Percentiles rank a stretch among this genome's conserved stretches.
These are phyloP conservation scores for Fonsecaea pedrosoi DNA, from an alignment of 2,329 filamentous ascomycete genomes.

Conservation along the genomic window DNA sequence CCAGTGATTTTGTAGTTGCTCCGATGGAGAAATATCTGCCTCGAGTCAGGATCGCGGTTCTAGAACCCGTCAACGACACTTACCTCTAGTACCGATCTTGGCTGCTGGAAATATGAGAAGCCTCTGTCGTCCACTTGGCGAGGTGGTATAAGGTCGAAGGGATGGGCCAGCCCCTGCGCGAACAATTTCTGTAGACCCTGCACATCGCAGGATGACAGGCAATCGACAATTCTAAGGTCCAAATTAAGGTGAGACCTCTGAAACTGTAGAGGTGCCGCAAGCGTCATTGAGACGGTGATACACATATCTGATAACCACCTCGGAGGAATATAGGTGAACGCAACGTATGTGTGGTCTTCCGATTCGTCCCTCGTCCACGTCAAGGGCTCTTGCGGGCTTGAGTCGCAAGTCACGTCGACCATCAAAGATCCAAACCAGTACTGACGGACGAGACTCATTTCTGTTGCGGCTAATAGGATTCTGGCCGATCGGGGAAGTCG, in stretches of 20 bases:
- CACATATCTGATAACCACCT: background rate
- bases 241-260: background rate
- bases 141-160: background rate
- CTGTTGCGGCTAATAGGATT: background rate
- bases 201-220: background rate
- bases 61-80: background rate
- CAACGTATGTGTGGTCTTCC: background rate
- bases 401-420: background rate
- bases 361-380: background rate
- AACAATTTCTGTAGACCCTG: background rate
- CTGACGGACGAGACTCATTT: background rate
- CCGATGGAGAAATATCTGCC: background rate
- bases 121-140: background rate
- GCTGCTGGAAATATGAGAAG: background rate
- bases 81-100: background rate
- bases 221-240: background rate
- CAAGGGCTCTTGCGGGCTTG: background rate
- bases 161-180: background rate
- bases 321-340: background rate
- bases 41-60: background rate
- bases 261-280: background rate
- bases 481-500: background rate
- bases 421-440: background rate
- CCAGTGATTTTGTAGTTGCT: background rate
- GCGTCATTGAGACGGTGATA: background rate